A percentile compares a stretch with the other conserved stretches of the same genome.
Evolutionary conservation across 1,139 yeast genomes (phyloP).

Genomic region (Yamadazyma aaseri): DNA sequence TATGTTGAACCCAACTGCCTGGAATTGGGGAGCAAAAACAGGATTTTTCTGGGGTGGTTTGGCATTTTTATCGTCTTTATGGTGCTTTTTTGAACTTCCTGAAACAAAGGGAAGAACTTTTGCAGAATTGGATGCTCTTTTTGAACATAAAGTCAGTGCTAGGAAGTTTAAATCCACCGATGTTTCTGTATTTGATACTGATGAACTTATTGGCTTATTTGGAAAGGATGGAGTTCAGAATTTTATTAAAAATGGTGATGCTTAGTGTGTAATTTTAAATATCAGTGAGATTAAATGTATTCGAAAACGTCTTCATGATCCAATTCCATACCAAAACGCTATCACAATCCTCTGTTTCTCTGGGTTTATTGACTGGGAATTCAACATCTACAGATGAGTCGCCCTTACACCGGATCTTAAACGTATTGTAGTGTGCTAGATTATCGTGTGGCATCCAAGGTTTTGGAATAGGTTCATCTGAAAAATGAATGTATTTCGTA

Average conservation of each 20-base stretch:
- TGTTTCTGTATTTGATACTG: constrained; percentile 31
- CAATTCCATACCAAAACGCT: constrained; percentile 34
- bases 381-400: constrained; percentile 14
- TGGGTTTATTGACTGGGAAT: constrained; percentile 29
- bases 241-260: constrained; percentile 22
- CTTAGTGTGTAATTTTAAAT: too few species aligned
- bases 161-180: constrained; percentile 37
- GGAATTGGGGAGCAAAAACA: constrained; percentile 59
- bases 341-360: constrained; percentile 33
- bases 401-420: constrained; percentile 27
- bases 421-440: constrained; percentile 23
- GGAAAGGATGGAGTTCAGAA: constrained; percentile 35
- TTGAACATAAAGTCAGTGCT: constrained; percentile 41
- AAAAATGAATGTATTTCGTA: constrained; percentile 38
- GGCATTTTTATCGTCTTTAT: constrained; percentile 34
- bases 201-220: constrained; percentile 33
- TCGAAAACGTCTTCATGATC: constrained; percentile 13
- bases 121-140: constrained; percentile 58
- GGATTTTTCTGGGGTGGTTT: constrained; percentile 60
- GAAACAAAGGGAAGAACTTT: constrained; percentile 58
- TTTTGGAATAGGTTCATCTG: constrained; percentile 48
- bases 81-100: constrained; percentile 57
- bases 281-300: too few species aligned
- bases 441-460: constrained; percentile 39
- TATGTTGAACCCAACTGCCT: constrained; percentile 57